Evolutionary conservation across 2,329 filamentous ascomycete species (phyloP), one percentile per base, ranked within the genome.

Genomic region (Xylariaceae sp.): DNA sequence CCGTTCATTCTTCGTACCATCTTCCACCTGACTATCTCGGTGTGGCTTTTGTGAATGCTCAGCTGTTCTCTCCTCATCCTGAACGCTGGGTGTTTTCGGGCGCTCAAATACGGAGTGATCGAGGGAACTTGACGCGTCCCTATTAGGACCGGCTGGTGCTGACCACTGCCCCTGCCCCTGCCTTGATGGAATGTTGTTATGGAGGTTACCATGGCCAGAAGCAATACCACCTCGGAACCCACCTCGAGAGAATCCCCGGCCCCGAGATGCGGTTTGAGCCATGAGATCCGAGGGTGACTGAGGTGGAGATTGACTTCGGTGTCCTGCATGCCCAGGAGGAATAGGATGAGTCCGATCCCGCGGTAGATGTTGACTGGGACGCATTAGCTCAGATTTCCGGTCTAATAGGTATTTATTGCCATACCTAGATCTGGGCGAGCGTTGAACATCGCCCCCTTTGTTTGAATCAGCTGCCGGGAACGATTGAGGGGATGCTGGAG

Each of bases 11-110:
- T 51, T 61, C 13, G 74, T 75, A 63, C 83, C 79, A 67, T 90
- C 86, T 69, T 90, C 87, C 11, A 82, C 81, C 60, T 84, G 83
- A 8, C 85, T 69, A 62, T 88, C 87, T 67, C 88, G 87, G 0
- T 85, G 82, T 34, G 83, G 82, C 60, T 84, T 77, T 68, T 87
- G 85, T 6, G 82, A 77, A 66, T 85, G 83, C 56, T 87, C 83
- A 56, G 80, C 78, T 35, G 84, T 84, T 51, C 81, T 79, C 6
- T 76, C 75, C 23, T 73, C 73, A 3, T 70, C 69, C 39, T 65
- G 66, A 15, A 64, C 4, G 8, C 37, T 56, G 2, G 64, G 11
- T 58, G 66, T 49, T 72, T 72, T 49, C 65, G 69, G 56, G 45
- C 70, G 70, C 41, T 51, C 62, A 37, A 65, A 71, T n/a, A 72